Evolutionary conservation across 2,329 filamentous ascomycete genomes (phyloP), one percentile per base, ranked within the genome.

Genomic region (Zymoseptoria pseudotritici): DNA sequence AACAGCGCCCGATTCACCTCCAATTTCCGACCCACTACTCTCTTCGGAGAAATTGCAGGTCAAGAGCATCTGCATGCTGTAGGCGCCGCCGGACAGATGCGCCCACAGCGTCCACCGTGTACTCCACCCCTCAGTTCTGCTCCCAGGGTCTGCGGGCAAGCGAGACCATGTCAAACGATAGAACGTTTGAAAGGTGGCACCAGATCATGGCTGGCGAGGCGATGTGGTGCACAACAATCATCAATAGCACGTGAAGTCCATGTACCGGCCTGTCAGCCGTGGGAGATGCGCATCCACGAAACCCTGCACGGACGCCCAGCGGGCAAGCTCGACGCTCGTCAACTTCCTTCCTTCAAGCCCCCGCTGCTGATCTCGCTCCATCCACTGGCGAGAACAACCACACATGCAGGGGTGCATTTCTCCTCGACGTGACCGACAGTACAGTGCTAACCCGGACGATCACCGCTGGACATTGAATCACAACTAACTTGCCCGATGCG

Each of bases 151-250:
- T 46, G 55, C 42, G 56, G 56, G 53, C 58, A 64, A 63, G 59
- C 62, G 62, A 63, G 61, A 57, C 54, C 26, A 60, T 29, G 62
- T 66, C 62, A 66, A 66, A 65, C 64, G 51, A 57, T 62, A 61
- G 63, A 17, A 59, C 59, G 64, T 66, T 59, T 62, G 64, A 65
- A 29, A 51, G 56, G 63, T 63, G 55, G 60, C 63, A 64, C 63
- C 60, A 60, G 11, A 29, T 46, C 55, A 24, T 57, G 56, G 52
- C 62, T 55, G 61, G 52, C 57, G 52, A 46, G 36, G 49, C 55
- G 52, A 21, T 56, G 60, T 24, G 57, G 57, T 36, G 49, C 36
- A 50, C 55, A 55, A 46, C 55, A 55, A 46, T 17, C 29, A 42
- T 54, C 57, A 53, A 54, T 36, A 42, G 56, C 63, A 63, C 61